A percentile compares a stretch with the other conserved stretches of the same genome.
phyloP scores from a whole-genome alignment of 768 basidiomycete genomes.

The Suillus tomentosus region DNA sequence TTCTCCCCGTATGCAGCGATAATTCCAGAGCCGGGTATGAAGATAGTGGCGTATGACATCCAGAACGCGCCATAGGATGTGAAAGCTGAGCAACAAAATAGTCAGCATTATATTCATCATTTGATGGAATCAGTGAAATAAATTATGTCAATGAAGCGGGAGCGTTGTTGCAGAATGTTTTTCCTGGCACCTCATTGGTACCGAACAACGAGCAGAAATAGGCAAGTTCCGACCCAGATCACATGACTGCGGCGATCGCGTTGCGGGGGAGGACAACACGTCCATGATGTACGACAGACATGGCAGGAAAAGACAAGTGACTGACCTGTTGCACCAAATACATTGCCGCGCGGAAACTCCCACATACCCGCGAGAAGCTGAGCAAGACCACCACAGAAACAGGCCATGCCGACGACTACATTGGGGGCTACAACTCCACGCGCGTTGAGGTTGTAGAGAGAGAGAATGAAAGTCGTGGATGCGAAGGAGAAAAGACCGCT shows the following conservation, averaged over 20 bases:
- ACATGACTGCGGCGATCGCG: constrained; percentile 1
- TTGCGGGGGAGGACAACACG: background rate
- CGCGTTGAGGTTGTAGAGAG: constrained; percentile 66
- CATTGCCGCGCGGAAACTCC: constrained; percentile 73
- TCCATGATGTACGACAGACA: background rate
- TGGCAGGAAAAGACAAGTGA: constrained; percentile 7
- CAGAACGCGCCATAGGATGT: constrained; percentile 86
- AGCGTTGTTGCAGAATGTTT: background rate
- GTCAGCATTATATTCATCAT: background rate
- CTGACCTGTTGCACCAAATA: constrained; percentile 73
- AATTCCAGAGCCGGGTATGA: constrained; percentile 72
- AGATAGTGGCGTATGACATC: constrained; percentile 77
- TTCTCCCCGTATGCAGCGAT: constrained; percentile 46
- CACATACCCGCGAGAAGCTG: constrained; percentile 92
- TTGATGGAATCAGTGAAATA: background rate
- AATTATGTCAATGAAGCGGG: background rate
- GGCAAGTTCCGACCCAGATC: background rate
- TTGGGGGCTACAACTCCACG: constrained; percentile 61
- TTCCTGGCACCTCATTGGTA: background rate
- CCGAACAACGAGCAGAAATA: background rate
- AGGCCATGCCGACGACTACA: constrained; percentile 82
- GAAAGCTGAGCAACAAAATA: constrained; percentile 53
- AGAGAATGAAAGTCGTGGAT: constrained; percentile 79
- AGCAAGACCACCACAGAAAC: constrained; percentile 81
- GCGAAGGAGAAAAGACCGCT: constrained; percentile 85